A percentile compares a stretch with the other conserved stretches of the same genome.
These are phyloP conservation scores for Xylariaceae sp. DNA, from an alignment of 2,329 filamentous ascomycete genomes.

Conservation along the genomic window DNA sequence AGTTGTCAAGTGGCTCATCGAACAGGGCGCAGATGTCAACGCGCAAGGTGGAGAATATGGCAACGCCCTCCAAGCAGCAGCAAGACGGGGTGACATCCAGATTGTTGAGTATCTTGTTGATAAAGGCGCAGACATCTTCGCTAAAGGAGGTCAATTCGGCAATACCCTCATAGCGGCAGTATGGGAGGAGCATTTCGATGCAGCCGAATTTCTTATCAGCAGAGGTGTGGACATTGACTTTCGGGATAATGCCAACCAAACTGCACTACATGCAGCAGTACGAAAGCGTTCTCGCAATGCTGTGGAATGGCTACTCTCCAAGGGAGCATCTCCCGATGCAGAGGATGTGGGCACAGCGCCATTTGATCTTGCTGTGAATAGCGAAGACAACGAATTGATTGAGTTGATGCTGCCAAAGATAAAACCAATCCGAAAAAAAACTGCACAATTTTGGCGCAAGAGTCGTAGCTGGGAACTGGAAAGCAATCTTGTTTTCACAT, in stretches of 20 bases:
- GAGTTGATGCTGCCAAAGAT: neutral
- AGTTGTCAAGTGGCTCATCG: no score
- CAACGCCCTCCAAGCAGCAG: no score
- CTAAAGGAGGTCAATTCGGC: neutral
- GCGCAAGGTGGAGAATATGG: no score
- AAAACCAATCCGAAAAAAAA: neutral
- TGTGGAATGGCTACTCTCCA: neutral
- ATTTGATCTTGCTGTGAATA: neutral
- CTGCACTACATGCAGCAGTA: neutral
- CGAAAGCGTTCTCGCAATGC: neutral
- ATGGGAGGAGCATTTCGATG: neutral
- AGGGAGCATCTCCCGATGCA: neutral
- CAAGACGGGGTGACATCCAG: no score
- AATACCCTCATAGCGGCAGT: neutral
- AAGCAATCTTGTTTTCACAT: neutral
- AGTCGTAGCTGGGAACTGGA: neutral
- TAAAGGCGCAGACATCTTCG: no score
- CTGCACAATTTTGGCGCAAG: neutral
- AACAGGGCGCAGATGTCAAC: no score
- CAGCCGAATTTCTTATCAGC: neutral
- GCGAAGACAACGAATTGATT: neutral
- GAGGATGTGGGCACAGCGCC: neutral
- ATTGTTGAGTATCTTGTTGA: no score
- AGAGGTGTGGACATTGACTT: neutral
- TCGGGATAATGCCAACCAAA: neutral